These are phyloP conservation scores for Arabidopsis suecica DNA, from an alignment of 345 rosid genomes.

Conservation along the genomic window DNA sequence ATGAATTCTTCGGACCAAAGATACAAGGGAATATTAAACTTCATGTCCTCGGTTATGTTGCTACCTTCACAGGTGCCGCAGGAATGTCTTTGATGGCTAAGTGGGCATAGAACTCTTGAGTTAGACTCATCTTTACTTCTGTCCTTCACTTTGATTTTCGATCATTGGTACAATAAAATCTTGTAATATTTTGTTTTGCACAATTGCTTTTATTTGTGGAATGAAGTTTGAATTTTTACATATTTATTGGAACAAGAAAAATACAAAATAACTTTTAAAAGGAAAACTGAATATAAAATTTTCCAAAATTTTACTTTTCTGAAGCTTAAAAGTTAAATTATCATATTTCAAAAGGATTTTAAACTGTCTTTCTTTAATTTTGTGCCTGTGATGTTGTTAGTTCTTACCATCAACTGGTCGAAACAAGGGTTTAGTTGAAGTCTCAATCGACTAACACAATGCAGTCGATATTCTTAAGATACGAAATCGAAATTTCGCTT, in stretches of 20 bases:
- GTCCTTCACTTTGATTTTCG: too few relatives aligned
- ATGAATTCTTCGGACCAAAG: conserved; percentile 48
- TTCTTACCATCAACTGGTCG: not conserved
- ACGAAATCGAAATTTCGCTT: too few relatives aligned
- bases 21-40: conserved; percentile 42
- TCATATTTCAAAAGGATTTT: not conserved
- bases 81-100: conserved; percentile 49
- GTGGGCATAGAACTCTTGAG: conserved; percentile 42
- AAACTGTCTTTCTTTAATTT: too few relatives aligned
- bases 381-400: not conserved
- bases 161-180: too few relatives aligned
- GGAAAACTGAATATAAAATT: not conserved
- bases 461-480: too few relatives aligned
- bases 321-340: not conserved
- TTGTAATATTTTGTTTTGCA: too few relatives aligned
- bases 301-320: not conserved
- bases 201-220: not conserved
- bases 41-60: conserved; percentile 32
- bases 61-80: conserved; percentile 44
- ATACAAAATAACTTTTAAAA: not conserved
- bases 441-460: not conserved
- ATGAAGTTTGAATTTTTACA: not conserved
- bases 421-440: not conserved
- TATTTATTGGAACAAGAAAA: not conserved
- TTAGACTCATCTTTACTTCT: too few relatives aligned